These are phyloP conservation scores for Neonectria ditissima DNA, from an alignment of 2,329 filamentous ascomycete genomes.

Conservation along the genomic window DNA sequence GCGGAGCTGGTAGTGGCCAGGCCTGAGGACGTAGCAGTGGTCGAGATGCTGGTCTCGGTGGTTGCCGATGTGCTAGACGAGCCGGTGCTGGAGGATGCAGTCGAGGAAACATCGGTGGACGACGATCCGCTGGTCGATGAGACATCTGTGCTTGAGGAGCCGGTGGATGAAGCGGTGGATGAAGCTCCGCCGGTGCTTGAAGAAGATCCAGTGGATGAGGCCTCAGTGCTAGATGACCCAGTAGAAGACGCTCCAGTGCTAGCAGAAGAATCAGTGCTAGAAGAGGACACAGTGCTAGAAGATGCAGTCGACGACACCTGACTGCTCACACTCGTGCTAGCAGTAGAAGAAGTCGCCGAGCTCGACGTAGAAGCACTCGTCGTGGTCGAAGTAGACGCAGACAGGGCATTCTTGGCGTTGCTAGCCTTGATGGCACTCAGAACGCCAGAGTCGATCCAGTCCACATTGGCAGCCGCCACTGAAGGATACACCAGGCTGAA, in stretches of 20 bases:
- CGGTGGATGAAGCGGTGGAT: too few species aligned
- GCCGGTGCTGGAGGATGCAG: not conserved
- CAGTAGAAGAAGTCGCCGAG: not conserved
- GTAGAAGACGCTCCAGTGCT: too few species aligned
- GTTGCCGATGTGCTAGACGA: not conserved
- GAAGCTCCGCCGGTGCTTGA: too few species aligned
- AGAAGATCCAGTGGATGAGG: not conserved
- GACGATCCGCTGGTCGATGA: not conserved
- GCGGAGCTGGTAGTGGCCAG: conserved; percentile 6
- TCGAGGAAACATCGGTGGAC: not conserved
- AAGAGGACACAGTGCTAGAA: not conserved
- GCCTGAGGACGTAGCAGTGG: conserved; percentile 6
- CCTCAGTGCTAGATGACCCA: not conserved
- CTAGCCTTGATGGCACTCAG: conserved; percentile 35
- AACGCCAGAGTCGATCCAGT: conserved; percentile 39
- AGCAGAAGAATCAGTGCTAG: not conserved
- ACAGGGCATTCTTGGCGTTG: conserved; percentile 30
- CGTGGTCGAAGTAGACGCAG: not conserved
- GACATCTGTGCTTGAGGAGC: not conserved
- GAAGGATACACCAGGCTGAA: conserved; percentile 28
- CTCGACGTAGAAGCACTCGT: conserved; percentile 3
- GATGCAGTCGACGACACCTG: not conserved
- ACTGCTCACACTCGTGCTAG: not conserved
- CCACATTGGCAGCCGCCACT: conserved; percentile 26
- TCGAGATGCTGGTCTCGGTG: not conserved